Conservation (phyloP, 257 asterid genomes). For the Phtheirospermum japonicum region DNA sequence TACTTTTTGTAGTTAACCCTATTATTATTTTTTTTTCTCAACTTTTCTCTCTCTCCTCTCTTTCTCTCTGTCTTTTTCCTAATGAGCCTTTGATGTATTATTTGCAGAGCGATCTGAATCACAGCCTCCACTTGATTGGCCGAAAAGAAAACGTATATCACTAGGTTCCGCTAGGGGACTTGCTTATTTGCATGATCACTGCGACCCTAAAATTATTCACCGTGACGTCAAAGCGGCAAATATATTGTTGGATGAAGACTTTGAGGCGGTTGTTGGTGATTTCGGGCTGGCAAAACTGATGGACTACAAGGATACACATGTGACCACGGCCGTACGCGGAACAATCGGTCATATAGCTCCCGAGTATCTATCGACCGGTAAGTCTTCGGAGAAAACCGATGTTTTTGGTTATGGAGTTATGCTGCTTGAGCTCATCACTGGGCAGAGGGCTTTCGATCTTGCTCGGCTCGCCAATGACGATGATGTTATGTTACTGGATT, state of each 20-base stretch:
- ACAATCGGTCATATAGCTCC: slow-evolving; percentile 78
- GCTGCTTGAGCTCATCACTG: slow-evolving; percentile 96
- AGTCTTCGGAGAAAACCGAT: slow-evolving; percentile 86
- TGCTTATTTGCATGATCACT: slow-evolving; percentile 63
- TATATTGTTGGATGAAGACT: slow-evolving; percentile 57
- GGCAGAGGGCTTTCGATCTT: slow-evolving; percentile 88
- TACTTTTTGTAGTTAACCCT: no score
- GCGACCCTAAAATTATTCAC: slow-evolving; percentile 65
- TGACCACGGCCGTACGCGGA: slow-evolving; percentile 66
- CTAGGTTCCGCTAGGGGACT: slow-evolving; percentile 65
- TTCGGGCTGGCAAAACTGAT: slow-evolving; percentile 66
- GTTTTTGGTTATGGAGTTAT: slow-evolving; percentile 87
- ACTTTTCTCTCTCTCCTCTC: no score
- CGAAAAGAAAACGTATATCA: slow-evolving; percentile 47
- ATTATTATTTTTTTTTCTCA: no score
- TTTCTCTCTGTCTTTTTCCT: background rate
- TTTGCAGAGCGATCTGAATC: slow-evolving; percentile 62
- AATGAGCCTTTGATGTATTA: slow-evolving; percentile 24
- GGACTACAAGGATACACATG: slow-evolving; percentile 65
- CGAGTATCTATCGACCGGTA: slow-evolving; percentile 73
- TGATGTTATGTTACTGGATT: slow-evolving; percentile 88
- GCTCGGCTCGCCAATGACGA: slow-evolving; percentile 91
- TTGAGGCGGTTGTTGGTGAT: slow-evolving; percentile 70
- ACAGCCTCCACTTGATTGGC: slow-evolving; percentile 71
- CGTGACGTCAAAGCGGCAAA: slow-evolving; percentile 74